Evolutionary conservation across 2,329 filamentous ascomycete genomes (phyloP).

Genomic region (Colletotrichum simmondsii): DNA sequence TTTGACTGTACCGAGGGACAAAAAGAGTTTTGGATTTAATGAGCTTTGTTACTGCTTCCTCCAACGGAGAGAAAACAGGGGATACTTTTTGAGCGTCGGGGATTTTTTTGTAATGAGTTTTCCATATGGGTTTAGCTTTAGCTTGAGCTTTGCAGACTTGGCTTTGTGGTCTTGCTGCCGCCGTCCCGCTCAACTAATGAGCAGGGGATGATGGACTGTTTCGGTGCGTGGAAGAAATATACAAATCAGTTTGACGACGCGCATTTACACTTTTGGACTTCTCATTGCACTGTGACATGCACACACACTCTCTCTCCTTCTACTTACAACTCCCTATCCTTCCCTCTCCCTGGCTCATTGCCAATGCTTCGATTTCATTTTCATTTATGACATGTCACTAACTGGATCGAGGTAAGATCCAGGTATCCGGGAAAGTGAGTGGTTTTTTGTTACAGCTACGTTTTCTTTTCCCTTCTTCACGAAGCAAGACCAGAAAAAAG

Average conservation of each 20-base stretch:
- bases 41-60: neutral
- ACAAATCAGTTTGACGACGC: conserved; percentile 1
- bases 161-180: neutral
- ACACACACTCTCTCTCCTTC: no score
- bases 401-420: neutral
- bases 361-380: neutral
- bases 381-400: neutral
- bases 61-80: neutral
- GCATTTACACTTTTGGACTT: neutral
- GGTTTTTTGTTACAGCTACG: neutral
- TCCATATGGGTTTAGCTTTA: neutral
- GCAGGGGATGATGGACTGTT: neutral
- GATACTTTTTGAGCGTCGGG: neutral
- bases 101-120: conserved; percentile 15
- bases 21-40: conserved; percentile 29
- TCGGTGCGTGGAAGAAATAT: conserved; percentile 6
- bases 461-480: neutral
- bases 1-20: neutral
- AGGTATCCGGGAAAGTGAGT: neutral
- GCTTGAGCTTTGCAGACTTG: neutral
- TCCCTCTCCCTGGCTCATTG: neutral
- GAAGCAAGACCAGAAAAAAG: neutral
- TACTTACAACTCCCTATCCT: no score
- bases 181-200: neutral
- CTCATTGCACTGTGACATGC: no score